phyloP scores from a whole-genome alignment of 805 yeast genomes.

The Wickerhamiella parazyma region DNA sequence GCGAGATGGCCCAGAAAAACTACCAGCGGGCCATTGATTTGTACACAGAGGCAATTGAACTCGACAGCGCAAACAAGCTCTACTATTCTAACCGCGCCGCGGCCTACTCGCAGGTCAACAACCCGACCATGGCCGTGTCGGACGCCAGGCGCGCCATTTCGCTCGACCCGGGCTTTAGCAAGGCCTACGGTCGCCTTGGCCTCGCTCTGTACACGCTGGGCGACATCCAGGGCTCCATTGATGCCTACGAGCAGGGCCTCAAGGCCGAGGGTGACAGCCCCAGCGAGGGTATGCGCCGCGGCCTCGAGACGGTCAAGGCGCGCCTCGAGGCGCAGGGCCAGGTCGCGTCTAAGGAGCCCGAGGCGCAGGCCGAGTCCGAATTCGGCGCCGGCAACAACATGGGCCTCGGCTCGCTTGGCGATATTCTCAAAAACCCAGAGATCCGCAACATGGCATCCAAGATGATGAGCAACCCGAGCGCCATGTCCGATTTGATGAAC shows the following conservation, averaged over 20 bases:
- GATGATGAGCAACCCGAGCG: constrained; percentile 75
- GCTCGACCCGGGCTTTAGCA: constrained; percentile 66
- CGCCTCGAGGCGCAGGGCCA: constrained; percentile 57
- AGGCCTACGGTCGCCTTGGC: constrained; percentile 91
- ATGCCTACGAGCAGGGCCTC: constrained; percentile 79
- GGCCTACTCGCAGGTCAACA: constrained; percentile 66
- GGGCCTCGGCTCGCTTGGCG: constrained; percentile 44
- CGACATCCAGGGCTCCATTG: constrained; percentile 77
- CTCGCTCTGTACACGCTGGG: constrained; percentile 89
- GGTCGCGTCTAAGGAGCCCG: constrained; percentile 27
- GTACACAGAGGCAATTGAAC: constrained; percentile 67
- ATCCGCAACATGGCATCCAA: constrained; percentile 78
- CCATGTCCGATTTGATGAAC: constrained; percentile 57
- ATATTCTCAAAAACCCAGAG: constrained; percentile 81
- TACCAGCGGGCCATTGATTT: constrained; percentile 57
- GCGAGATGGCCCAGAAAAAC: constrained; percentile 67
- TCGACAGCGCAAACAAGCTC: constrained; percentile 62
- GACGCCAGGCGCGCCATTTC: constrained; percentile 78
- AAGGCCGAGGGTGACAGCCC: constrained; percentile 76
- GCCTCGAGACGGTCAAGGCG: constrained; percentile 84
- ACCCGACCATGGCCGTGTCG: constrained; percentile 61
- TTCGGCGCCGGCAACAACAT: constrained; percentile 13
- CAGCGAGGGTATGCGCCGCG: constrained; percentile 81
- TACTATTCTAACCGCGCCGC: constrained; percentile 94
- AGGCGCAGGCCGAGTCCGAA: constrained; percentile 2